Base-by-base conservation (phyloP, 306 rosid species). In the Vigna unguiculata region DNA sequence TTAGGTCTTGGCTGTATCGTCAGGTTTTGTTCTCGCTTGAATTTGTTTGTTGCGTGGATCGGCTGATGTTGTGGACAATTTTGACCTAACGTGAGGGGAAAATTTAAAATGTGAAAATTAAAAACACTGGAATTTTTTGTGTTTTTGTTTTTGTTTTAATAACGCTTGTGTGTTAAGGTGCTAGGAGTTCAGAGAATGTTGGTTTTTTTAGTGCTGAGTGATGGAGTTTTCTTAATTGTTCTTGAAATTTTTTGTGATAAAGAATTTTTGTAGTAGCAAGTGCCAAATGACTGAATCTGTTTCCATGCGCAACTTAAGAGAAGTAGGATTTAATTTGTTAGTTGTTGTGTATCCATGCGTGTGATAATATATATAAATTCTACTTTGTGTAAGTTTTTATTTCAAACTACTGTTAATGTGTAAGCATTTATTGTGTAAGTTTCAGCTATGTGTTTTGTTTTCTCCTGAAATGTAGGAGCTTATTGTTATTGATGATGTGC, bases 401-500 rank as follows among this genome's bases (percentile, higher is more conserved):
- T 72, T 59, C 7, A 61, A 58, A 46, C 47, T 41, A 64, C 43
- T 30, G 65, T 70, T 43, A 9, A 47, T 74, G 10, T 76, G 10
- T 76, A 9, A 46, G 62, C 38, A 75, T 21, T 61, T 36, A 16
- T 66, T n/a, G 32, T 51, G 53, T n/a, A 71, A 51, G 63, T 24
- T 64, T 78, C 22, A 67, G 46, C 25, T 68, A 28, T 24, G 20
- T 78, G n/a, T n/a, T n/a, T 67, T 79, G 68, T 81, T 75, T 81
- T 75, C 15, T 85, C 16, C 69, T 63, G 28, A 68, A 55, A 32
- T 83, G 76, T 74, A 94, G 98, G 98, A 95, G 86, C 97, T 95
- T 85, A 86, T 95, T 69, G 93, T 95, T 48, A 90, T 95, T 77
- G 98, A 95, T 81, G 97, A 92, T 79, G 82, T 95, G 51, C 88